phyloP scores from a whole-genome alignment of 352 stramenopile genomes.

The Phytophthora podocarpi region DNA sequence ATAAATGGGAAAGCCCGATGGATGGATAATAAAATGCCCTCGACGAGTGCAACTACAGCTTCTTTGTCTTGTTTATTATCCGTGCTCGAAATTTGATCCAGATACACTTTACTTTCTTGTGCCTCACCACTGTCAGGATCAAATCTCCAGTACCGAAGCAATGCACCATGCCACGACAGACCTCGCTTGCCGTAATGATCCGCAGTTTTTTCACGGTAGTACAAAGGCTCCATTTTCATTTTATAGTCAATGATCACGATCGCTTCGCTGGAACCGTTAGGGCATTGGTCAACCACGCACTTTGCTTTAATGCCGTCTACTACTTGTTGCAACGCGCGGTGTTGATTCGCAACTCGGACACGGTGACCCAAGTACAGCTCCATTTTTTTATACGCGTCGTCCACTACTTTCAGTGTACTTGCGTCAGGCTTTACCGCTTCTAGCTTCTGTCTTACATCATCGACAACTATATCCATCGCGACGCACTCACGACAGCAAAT shows the following conservation, averaged over 20 bases:
- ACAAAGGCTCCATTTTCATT: constrained; percentile 14
- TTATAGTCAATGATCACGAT: background rate
- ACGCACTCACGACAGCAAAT: no score
- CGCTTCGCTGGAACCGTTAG: background rate
- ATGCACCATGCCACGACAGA: constrained; percentile 7
- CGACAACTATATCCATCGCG: no score
- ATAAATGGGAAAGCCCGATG: constrained; percentile 22
- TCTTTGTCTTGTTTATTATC: constrained; percentile 35
- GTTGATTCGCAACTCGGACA: background rate
- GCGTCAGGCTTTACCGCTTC: no score
- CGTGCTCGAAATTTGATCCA: background rate
- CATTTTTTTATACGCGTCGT: background rate
- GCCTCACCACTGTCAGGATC: background rate
- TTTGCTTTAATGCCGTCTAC: background rate
- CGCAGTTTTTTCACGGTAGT: constrained; percentile 36
- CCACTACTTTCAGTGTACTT: no score
- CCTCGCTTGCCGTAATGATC: constrained; percentile 40
- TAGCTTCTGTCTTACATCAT: no score
- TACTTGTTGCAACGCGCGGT: background rate
- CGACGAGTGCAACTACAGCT: constrained; percentile 28
- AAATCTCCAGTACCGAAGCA: background rate
- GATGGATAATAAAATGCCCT: constrained; percentile 35
- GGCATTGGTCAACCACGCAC: background rate
- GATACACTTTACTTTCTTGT: background rate
- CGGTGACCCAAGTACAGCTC: background rate